These are phyloP conservation scores for Ormosia emarginata DNA, from an alignment of 306 rosid species.

Conservation along the genomic window DNA sequence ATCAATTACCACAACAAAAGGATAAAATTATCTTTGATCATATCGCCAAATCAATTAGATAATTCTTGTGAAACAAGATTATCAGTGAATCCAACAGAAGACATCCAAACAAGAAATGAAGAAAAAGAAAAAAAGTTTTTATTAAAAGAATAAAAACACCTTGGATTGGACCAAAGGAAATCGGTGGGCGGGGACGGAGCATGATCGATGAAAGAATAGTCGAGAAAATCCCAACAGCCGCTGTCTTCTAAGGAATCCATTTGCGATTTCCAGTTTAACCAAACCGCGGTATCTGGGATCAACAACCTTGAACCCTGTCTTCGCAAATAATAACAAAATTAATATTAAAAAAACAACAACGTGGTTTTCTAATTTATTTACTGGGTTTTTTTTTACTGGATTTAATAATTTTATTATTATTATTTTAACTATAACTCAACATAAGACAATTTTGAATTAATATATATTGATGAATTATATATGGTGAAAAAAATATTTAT, in stretches of 20 bases:
- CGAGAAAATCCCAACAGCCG: slow-evolving; percentile 56
- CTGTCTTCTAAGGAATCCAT: slow-evolving; percentile 59
- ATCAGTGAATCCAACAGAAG: not conserved
- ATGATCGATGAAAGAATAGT: slow-evolving; percentile 49
- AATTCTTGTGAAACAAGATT: not conserved
- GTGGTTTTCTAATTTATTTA: no score
- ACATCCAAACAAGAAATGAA: not conserved
- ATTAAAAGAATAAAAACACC: not conserved
- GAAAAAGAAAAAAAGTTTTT: not conserved
- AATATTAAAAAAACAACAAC: no score
- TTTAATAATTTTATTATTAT: no score
- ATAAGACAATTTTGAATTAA: no score
- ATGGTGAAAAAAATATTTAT: no score
- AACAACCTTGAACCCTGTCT: not conserved
- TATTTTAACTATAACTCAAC: no score
- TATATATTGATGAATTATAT: no score
- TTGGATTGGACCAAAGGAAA: slow-evolving; percentile 55
- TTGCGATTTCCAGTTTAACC: not conserved
- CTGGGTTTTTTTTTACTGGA: no score
- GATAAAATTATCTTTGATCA: not conserved
- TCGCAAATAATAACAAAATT: not conserved
- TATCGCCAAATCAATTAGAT: not conserved
- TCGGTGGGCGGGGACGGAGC: slow-evolving; percentile 35
- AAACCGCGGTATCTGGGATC: not conserved
- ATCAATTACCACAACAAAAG: not conserved